A percentile compares a stretch with the other conserved stretches of the same genome.
Evolutionary conservation across 164 flowering plant species (phyloP).

Genomic region (Macadamia integrifolia): DNA sequence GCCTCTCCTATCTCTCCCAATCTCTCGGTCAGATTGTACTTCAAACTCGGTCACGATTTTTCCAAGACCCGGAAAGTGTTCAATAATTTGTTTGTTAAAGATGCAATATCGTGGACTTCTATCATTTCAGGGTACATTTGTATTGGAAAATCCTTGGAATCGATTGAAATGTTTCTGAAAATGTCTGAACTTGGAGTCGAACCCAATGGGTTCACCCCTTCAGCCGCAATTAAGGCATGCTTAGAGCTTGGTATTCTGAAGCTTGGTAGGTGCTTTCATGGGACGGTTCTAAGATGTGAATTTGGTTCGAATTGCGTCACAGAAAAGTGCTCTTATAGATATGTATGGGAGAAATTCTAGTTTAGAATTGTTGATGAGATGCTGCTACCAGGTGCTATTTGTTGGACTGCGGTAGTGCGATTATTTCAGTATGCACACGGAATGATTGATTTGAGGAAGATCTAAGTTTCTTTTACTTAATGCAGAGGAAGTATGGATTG

Average conservation of each 20-base stretch:
- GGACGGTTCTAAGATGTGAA: slow-evolving; percentile 38
- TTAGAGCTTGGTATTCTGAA: slow-evolving; percentile 30
- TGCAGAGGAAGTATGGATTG: slow-evolving; percentile 32
- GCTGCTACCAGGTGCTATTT: slow-evolving; percentile 44
- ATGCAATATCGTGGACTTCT: no score
- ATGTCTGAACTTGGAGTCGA: not conserved
- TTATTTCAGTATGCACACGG: slow-evolving; percentile 48
- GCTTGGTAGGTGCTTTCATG: slow-evolving; percentile 49
- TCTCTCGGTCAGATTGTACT: slow-evolving; percentile 23
- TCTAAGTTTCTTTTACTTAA: slow-evolving; percentile 32
- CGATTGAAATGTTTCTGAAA: no score
- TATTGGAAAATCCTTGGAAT: no score
- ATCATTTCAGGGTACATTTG: no score
- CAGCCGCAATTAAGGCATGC: slow-evolving; percentile 59
- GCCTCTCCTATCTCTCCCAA: no score
- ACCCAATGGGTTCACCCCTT: slow-evolving; percentile 62
- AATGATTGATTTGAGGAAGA: slow-evolving; percentile 49
- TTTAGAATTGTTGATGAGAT: not conserved
- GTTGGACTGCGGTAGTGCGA: slow-evolving; percentile 39
- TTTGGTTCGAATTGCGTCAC: slow-evolving; percentile 43
- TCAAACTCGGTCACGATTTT: slow-evolving; percentile 37
- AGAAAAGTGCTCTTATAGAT: slow-evolving; percentile 11
- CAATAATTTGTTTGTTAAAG: no score
- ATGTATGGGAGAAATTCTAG: slow-evolving; percentile 48
- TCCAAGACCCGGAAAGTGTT: slow-evolving; percentile 29